phyloP scores from a whole-genome alignment of 192 early-diverging fungal genomes.

The Backusella tarrabulga region DNA sequence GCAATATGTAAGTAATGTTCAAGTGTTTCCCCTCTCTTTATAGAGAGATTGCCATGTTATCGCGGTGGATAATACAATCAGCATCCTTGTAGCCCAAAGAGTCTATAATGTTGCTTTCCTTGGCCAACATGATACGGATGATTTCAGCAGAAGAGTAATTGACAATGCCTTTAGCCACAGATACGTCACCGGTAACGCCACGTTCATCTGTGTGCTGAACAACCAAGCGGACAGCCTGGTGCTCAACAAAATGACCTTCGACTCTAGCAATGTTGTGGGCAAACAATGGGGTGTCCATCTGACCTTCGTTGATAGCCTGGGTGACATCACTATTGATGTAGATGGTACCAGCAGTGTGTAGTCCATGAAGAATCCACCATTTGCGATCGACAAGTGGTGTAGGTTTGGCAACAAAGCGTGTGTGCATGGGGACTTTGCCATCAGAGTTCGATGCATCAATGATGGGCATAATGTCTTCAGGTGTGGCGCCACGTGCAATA shows the following conservation, averaged over 20 bases:
- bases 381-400: constrained; percentile 89
- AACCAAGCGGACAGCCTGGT: constrained; percentile 84
- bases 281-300: constrained; percentile 70
- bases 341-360: constrained; percentile 83
- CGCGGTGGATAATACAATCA: constrained; percentile 86
- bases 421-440: constrained; percentile 61
- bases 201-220: constrained; percentile 48
- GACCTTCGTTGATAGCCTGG: constrained; percentile 79
- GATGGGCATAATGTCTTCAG: constrained; percentile 76
- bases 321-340: constrained; percentile 81
- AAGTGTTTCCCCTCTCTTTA: constrained; percentile 7
- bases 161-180: constrained; percentile 86
- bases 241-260: constrained; percentile 79
- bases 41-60: constrained; percentile 76
- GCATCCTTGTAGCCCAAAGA: constrained; percentile 89
- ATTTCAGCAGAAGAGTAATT: constrained; percentile 91
- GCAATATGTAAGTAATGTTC: background rate
- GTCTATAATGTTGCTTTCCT: constrained; percentile 76
- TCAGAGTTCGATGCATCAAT: constrained; percentile 45
- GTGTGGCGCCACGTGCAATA: constrained; percentile 78
- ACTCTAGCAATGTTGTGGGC: constrained; percentile 83
- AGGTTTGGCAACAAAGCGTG: constrained; percentile 82
- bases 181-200: constrained; percentile 47
- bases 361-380: constrained; percentile 98
- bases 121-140: constrained; percentile 78